phyloP scores from a whole-genome alignment of 768 basidiomycete species.

The Lyophyllum semitale region DNA sequence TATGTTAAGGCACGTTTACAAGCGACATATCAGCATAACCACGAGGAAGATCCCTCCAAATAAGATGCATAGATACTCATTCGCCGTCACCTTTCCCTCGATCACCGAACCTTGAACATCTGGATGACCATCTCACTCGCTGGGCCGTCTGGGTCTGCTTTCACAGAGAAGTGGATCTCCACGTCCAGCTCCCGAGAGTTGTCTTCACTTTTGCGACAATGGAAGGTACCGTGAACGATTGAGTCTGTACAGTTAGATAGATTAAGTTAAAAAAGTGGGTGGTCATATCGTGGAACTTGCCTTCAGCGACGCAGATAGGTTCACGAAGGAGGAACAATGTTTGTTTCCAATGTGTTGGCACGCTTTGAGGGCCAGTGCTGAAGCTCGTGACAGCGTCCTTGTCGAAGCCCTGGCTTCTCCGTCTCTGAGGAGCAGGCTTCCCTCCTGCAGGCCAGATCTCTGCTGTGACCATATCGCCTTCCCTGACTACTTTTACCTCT shows the following conservation, averaged over 20 bases:
- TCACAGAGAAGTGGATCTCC: conserved; percentile 79
- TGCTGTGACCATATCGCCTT: conserved; percentile 64
- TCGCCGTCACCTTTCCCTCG: neutral
- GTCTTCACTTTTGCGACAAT: conserved; percentile 72
- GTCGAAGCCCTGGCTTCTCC: conserved; percentile 55
- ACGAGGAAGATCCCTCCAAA: neutral
- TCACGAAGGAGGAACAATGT: conserved; percentile 85
- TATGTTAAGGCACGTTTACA: conserved; percentile 76
- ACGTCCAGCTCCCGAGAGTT: conserved; percentile 91
- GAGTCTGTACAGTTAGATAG: conserved; percentile 52
- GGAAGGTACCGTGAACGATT: conserved; percentile 76
- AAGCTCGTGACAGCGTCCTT: conserved; percentile 68
- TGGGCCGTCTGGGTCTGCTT: conserved; percentile 38
- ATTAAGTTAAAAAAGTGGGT: neutral
- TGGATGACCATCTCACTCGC: conserved; percentile 59
- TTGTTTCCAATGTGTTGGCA: conserved; percentile 97
- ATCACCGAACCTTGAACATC: conserved; percentile 76
- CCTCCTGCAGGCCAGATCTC: conserved; percentile 82
- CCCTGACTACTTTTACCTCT: conserved; percentile 56
- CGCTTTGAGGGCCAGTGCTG: conserved; percentile 87
- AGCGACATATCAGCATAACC: conserved; percentile 52
- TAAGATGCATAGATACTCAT: neutral
- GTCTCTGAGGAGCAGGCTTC: conserved; percentile 57
- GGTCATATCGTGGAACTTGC: conserved; percentile 38
- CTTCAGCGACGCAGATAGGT: conserved; percentile 75